These are phyloP conservation scores for Fusarium compactum DNA, from an alignment of 2,329 filamentous ascomycete genomes.

Conservation along the genomic window DNA sequence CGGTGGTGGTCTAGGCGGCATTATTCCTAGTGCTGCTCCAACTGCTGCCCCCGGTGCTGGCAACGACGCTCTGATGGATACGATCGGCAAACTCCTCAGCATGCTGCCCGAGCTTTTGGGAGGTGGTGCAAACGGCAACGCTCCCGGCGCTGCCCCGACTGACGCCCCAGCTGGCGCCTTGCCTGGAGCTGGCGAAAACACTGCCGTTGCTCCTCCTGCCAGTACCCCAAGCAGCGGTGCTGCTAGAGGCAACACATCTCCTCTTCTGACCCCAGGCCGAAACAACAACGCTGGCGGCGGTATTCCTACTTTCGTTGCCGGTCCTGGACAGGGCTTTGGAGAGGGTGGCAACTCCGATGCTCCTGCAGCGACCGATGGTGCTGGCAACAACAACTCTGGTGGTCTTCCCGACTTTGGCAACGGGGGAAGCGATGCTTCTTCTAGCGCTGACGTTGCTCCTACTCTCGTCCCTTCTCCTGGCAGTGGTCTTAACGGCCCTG, in stretches of 20 bases:
- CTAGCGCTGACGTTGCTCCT: conserved; percentile 19
- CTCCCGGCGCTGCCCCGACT: conserved; percentile 10
- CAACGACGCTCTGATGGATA: neutral
- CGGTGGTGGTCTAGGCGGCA: neutral
- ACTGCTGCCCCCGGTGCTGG: neutral
- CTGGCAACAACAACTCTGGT: neutral
- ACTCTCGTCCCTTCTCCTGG: conserved; percentile 29
- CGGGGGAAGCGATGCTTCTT: conserved; percentile 10
- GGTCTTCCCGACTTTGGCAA: conserved; percentile 12
- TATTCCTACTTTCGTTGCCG: conserved; percentile 23
- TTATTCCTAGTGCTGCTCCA: neutral
- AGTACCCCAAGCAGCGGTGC: conserved; percentile 9
- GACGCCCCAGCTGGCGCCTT: neutral
- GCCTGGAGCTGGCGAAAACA: conserved; percentile 7
- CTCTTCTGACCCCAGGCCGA: conserved; percentile 13
- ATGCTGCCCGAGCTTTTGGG: conserved; percentile 7
- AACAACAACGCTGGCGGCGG: conserved; percentile 7
- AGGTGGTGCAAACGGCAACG: conserved; percentile 4
- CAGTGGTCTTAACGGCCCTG: conserved; percentile 24
- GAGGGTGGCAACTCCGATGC: neutral
- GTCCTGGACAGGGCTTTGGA: conserved; percentile 24
- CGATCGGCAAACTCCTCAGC: conserved; percentile 8
- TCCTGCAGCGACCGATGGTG: neutral
- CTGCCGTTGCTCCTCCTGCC: neutral
- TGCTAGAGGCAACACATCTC: neutral